Base-by-base conservation (phyloP, 1,284 basidiomycete genomes). In the Cryptococcus deneoformans region DNA sequence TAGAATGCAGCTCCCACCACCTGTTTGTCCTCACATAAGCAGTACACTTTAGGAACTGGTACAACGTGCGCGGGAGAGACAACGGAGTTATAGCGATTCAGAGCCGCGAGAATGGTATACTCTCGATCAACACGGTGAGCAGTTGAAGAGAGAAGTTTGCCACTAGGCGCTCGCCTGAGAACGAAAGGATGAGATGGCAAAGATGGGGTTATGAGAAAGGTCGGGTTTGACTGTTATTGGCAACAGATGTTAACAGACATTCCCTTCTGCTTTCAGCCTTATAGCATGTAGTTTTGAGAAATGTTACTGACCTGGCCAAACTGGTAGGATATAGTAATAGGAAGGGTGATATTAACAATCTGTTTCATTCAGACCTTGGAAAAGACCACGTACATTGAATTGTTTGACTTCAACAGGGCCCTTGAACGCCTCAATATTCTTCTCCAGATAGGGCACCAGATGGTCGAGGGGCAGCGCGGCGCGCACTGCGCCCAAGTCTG, bases 121-220 rank as follows among this genome's bases (percentile, higher is more conserved):
- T 97, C 94, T 46, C 94, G 85, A 72, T 97, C 94, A 49, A 98
- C 85, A 70, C 94, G 90, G 73, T 98, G 94, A 0, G 94, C 94
- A 1, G 93, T 97, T 52, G 85, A 81, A 1, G 89, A 90, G 12
- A 98, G 79, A 1, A 97, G 84, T 46, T 86, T 80, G 0, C 94
- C 94, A 0, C 87, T 86, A n/a, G 94, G 94, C 72, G 96, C 95
- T 76, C 96, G 93, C 37, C 94, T 88, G 50, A 97, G 81, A 1
- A 98, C 94, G 64, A 71, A 72, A 10, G 59, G 58, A 45, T 54
- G 53, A 0, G 56, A 56, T 2, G 67, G 64, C 8, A 59, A 56
- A 42, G 10, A 42, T 20, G 47, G 46, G 40, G 47, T 51, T 47
- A 65, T 46, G 34, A 64, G 89, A 76, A 97, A 97, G 0, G 94